Percentiles rank a stretch among this genome's conserved stretches.
These are phyloP conservation scores for Lactarius sp. DNA, from an alignment of 768 basidiomycete species.

Conservation along the genomic window DNA sequence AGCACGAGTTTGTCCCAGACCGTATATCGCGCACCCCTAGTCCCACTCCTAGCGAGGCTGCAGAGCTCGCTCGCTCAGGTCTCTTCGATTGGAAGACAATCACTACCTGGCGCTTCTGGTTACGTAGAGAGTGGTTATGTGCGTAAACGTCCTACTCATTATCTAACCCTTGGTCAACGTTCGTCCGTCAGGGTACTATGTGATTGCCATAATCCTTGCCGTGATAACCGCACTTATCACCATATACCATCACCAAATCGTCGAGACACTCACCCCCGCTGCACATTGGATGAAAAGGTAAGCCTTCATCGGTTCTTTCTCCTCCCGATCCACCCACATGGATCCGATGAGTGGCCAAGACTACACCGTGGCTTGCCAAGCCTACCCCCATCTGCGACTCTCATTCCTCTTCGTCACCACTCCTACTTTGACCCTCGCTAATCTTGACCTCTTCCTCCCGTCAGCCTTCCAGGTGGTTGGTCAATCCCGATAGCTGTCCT, in stretches of 20 bases:
- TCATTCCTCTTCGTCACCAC: slow-evolving; percentile 10
- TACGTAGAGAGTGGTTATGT: slow-evolving; percentile 36
- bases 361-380: too few species aligned
- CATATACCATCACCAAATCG: slow-evolving; percentile 52
- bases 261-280: slow-evolving; percentile 59
- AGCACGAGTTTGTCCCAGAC: slow-evolving; percentile 14
- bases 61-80: slow-evolving; percentile 29
- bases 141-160: slow-evolving; percentile 17
- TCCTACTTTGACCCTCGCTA: background rate
- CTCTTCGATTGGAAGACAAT: slow-evolving; percentile 34
- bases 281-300: slow-evolving; percentile 62
- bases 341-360: background rate
- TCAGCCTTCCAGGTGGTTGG: slow-evolving; percentile 57
- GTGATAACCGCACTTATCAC: slow-evolving; percentile 39
- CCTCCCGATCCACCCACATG: background rate
- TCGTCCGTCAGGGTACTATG: slow-evolving; percentile 33
- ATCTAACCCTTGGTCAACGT: background rate
- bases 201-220: slow-evolving; percentile 30
- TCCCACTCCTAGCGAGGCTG: slow-evolving; percentile 35
- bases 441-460: background rate
- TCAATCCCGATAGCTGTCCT: slow-evolving; percentile 75
- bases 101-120: slow-evolving; percentile 31
- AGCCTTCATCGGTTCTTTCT: slow-evolving; percentile 27
- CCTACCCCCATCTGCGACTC: slow-evolving; percentile 4
- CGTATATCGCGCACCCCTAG: slow-evolving; percentile 32